Base-by-base conservation (phyloP, 2,329 filamentous ascomycete genomes). In the Cladosporium sp. region DNA sequence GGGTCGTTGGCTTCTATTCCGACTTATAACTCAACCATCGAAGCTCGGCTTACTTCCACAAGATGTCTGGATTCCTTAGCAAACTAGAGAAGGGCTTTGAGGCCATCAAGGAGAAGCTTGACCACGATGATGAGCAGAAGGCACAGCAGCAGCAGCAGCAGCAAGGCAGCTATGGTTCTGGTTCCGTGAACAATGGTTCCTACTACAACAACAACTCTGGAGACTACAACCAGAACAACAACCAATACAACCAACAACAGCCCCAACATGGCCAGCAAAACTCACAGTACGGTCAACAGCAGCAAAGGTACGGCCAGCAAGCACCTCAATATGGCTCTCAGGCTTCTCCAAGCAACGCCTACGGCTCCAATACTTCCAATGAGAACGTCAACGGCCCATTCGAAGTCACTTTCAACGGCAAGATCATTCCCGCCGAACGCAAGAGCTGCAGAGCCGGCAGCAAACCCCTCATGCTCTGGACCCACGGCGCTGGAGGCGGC, bases 401-500 rank as follows among this genome's bases (percentile, higher is more conserved):
- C 55, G 54, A 59, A 28, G 54, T 65, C 38, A 26, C 26, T 12
- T 59, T 59, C 54, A 55, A 64, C 41, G 65, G 65, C 38, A 70
- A 68, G 28, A 51, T 52, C 52, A 69, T 70, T 34, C 55, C 64
- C 32, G 68, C 67, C 47, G 65, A 67, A 30, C 59, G 59, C 36
- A 62, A 70, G 41, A 38, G 28, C 34, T 51, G 36, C 61, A 34
- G 8, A 15, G n/a, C 60, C n/a, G 26, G 21, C 38, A 32, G 28
- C 38, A 54, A 65, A 38, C 36, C 66, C 12, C 34, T 44, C 8
- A 71, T 82, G 1, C 74, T 82, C 32, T 82, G 81, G 72, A 82
- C 80, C 38, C 80, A 82, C 67, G 80, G 80, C 64, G 80, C 80
- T 58, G 80, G 80, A 30, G 80, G 80, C 59, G 79, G 76, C 1